Evolutionary conservation across 129 eudicot species (phyloP), one percentile per base, ranked within the genome.

Genomic region (Oenanthe sinensis): DNA sequence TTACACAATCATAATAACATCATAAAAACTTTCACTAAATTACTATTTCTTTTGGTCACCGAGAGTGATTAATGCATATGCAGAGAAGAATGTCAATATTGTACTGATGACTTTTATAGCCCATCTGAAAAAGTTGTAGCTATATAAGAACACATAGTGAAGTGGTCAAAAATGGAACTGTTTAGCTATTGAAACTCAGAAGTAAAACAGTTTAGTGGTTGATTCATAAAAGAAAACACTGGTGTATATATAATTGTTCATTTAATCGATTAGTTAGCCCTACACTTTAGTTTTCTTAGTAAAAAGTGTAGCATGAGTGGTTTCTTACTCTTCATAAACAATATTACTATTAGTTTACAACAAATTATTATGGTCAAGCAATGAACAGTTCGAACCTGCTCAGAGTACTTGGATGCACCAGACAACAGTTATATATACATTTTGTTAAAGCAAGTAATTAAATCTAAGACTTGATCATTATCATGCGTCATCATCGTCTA

Each of bases 401-500:
- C 68, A 9, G n/a, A 60, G 33, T 60, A 60, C 68, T 60, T 60
- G 68, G n/a, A 11, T 60, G 15, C 68, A 60, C 24, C 33, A 60
- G 6, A 60, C 36, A n/a, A 16, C 15, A 24, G 68, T 60, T n/a
- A n/a, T 60, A n/a, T 60, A 24, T 60, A 9, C 42, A 39, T 8
- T 60, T 60, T 8, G 68, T 22, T 73, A 44, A 43, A 24, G 52
- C 76, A 44, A n/a, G 4, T 73, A 44, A 73, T n/a, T 73, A 47
- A n/a, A 60, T 60, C 36, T 20, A 20, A 60, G 68, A 24, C 33
- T 60, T 60, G 68, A 60, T 60, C 68, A 60, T 60, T 60, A 24
- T 60, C 68, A 60, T 60, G 68, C 68, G 68, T 60, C 68, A 60
- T 60, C 68, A 60, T 60, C 68, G n/a, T 60, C 68, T 60, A 60